Percentiles rank a stretch among this genome's conserved stretches.
Evolutionary conservation across 495 filamentous ascomycete genomes (phyloP).

Genomic region (Penicillium riverlandense): DNA sequence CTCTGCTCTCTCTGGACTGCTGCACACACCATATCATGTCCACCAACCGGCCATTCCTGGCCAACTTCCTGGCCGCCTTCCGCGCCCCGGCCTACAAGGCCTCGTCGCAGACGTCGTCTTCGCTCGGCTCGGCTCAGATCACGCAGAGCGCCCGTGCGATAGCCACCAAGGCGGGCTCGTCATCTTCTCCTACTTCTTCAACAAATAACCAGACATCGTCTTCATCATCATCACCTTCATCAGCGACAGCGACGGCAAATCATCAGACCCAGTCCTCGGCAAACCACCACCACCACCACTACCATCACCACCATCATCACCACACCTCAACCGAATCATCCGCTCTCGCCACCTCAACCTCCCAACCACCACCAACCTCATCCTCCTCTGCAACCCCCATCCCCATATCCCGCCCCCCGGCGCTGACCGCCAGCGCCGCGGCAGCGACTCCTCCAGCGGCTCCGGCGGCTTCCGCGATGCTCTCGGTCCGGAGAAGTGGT

Average conservation of each 20-base stretch:
- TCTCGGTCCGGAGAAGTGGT: slow-evolving; percentile 74
- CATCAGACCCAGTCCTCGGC: not conserved
- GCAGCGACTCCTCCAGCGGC: slow-evolving; percentile 73
- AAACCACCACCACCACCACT: slow-evolving; percentile 7
- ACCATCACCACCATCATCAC: slow-evolving; percentile 8
- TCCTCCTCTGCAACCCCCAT: slow-evolving; percentile 30
- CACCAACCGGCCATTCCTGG: slow-evolving; percentile 76
- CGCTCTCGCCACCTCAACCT: slow-evolving; percentile 6
- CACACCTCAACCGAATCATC: slow-evolving; percentile 15
- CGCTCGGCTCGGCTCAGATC: slow-evolving; percentile 28
- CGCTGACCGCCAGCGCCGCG: slow-evolving; percentile 36
- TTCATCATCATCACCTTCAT: slow-evolving; percentile 4
- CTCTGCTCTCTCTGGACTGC: not conserved
- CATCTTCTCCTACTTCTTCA: not conserved
- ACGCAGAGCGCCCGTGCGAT: slow-evolving; percentile 36
- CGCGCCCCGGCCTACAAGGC: slow-evolving; percentile 51
- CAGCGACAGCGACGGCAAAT: slow-evolving; percentile 4
- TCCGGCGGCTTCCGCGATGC: slow-evolving; percentile 72
- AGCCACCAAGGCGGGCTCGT: slow-evolving; percentile 24
- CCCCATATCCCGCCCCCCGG: slow-evolving; percentile 21
- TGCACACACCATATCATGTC: slow-evolving; percentile 28
- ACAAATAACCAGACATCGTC: not conserved
- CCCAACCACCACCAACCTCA: slow-evolving; percentile 15
- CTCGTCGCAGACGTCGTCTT: slow-evolving; percentile 21
- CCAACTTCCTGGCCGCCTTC: slow-evolving; percentile 81